Evolutionary conservation across 208 protist species (phyloP).

Genomic region (Polymyxa betae): DNA sequence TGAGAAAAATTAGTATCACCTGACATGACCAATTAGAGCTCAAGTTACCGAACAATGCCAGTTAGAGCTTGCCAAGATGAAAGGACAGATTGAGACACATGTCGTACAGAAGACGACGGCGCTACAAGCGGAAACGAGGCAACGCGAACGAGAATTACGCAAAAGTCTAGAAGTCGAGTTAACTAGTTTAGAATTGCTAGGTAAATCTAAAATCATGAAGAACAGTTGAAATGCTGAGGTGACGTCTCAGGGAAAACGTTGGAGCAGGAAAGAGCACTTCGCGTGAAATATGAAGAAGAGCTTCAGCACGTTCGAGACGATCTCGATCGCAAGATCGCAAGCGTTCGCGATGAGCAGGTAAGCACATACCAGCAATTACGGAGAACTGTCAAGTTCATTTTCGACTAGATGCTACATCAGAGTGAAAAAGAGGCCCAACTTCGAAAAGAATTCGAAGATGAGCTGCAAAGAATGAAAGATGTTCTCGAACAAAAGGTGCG

Average conservation of each 20-base stretch:
- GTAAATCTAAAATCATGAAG: background rate
- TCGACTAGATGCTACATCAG: background rate
- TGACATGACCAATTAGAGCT: background rate
- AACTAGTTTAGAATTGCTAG: background rate
- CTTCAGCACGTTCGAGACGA: background rate
- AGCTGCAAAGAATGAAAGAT: background rate
- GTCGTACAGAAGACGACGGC: background rate
- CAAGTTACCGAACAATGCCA: conserved; percentile 4
- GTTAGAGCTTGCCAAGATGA: background rate
- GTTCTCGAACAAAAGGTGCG: background rate
- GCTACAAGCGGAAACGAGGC: background rate
- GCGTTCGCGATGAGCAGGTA: background rate
- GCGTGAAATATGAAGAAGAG: background rate
- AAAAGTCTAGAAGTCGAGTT: background rate
- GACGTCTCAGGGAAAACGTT: background rate
- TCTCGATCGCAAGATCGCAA: background rate
- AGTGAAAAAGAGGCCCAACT: background rate
- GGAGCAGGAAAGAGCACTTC: background rate
- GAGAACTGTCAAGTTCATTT: background rate
- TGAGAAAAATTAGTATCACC: background rate
- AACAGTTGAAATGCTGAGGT: background rate
- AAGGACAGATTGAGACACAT: background rate
- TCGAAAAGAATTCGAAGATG: conserved; percentile 32
- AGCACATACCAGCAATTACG: background rate
- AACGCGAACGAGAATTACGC: background rate